Conservation (phyloP, 345 rosid genomes). For the Crucihimalaya himalaica region DNA sequence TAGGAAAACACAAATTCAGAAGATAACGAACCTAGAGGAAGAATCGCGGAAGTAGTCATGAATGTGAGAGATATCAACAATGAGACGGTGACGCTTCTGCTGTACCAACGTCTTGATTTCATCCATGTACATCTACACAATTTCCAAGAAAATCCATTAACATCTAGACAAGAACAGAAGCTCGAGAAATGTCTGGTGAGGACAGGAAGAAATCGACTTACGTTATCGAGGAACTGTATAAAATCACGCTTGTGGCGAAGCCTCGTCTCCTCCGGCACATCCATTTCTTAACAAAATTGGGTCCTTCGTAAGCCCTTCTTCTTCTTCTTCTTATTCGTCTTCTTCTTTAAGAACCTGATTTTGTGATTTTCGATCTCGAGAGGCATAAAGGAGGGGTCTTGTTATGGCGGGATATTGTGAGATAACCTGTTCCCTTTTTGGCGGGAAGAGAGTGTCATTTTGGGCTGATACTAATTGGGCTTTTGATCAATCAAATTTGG, state of each 20-base stretch:
- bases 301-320: not conserved
- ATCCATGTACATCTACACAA: constrained; percentile 64
- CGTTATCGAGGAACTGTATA: constrained; percentile 72
- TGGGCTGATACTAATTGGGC: constrained; percentile 16
- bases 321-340: not conserved
- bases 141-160: not conserved
- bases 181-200: not conserved
- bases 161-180: not conserved
- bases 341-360: not conserved
- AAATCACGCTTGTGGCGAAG: constrained; percentile 80
- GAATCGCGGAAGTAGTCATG: constrained; percentile 64
- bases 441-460: constrained; percentile 30
- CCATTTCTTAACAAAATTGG: constrained; percentile 46
- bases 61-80: constrained; percentile 87
- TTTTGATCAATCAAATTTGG: not conserved
- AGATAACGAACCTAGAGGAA: constrained; percentile 54
- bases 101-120: constrained; percentile 84
- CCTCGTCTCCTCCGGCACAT: constrained; percentile 64
- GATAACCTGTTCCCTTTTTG: not conserved
- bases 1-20: not conserved
- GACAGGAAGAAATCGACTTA: constrained; percentile 22
- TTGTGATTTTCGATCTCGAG: not conserved
- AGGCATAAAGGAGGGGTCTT: not conserved
- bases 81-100: constrained; percentile 89
- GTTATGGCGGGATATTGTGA: constrained; percentile 20